Evolutionary conservation across 1,284 basidiomycete genomes (phyloP).

Genomic region (Malassezia sympodialis): DNA sequence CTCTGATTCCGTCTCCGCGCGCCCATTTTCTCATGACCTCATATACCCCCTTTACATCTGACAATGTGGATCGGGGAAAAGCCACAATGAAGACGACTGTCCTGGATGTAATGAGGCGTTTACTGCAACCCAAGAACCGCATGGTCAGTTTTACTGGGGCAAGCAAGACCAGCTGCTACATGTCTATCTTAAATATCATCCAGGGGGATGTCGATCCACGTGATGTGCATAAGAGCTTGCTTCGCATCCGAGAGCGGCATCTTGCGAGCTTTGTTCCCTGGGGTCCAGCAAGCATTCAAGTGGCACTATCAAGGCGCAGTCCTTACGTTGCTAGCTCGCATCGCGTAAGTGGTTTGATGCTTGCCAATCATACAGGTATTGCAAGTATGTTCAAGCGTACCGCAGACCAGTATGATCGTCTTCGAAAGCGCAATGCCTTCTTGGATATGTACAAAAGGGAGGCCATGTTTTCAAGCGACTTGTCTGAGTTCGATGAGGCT

Average conservation of each 20-base stretch:
- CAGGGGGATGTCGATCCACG: conserved; percentile 94
- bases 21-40: conserved; percentile 99
- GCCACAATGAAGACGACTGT: conserved; percentile 51
- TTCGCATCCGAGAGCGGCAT: conserved; percentile 90
- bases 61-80: conserved; percentile 51
- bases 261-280: conserved; percentile 97
- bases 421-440: conserved; percentile 84
- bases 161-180: conserved; percentile 56
- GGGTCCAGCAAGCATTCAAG: conserved; percentile 97
- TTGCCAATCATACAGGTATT: conserved; percentile 96
- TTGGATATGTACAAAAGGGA: conserved; percentile 96
- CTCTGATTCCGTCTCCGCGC: conserved; percentile 92
- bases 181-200: conserved; percentile 96
- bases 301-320: conserved; percentile 81
- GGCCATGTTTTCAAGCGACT: conserved; percentile 51
- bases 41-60: conserved; percentile 95
- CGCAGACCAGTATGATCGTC: conserved; percentile 84
- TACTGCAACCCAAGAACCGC: conserved; percentile 95
- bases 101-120: conserved; percentile 92
- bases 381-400: conserved; percentile 75
- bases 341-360: conserved; percentile 93
- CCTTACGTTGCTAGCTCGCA: conserved; percentile 76
- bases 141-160: conserved; percentile 75
- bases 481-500: conserved; percentile 42
- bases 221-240: conserved; percentile 92